These are phyloP conservation scores for Saturnispora bothae DNA, from an alignment of 805 yeast genomes.

Conservation along the genomic window DNA sequence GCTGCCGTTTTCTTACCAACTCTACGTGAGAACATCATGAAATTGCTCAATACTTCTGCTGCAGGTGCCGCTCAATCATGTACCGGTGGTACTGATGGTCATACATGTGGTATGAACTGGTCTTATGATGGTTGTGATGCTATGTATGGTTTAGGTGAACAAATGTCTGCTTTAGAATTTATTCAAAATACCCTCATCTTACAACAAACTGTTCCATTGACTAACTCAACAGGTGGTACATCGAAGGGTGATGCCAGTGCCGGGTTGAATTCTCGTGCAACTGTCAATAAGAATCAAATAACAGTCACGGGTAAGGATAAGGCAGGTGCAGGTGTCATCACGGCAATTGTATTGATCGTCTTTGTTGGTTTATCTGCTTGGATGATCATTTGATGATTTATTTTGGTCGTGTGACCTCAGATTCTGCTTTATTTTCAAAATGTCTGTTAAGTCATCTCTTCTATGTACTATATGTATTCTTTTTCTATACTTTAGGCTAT, in stretches of 20 bases:
- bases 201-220: conserved; percentile 45
- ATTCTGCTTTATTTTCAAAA: no score
- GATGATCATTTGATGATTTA: conserved; percentile 48
- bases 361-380: conserved; percentile 63
- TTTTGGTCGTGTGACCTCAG: no score
- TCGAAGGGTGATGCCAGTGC: conserved; percentile 47
- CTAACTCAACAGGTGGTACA: conserved; percentile 56
- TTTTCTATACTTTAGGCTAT: not conserved
- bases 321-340: conserved; percentile 85
- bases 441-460: no score
- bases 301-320: conserved; percentile 51
- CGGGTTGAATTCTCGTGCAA: conserved; percentile 46
- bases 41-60: conserved; percentile 34
- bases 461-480: no score
- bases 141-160: conserved; percentile 73
- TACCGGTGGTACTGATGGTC: conserved; percentile 76
- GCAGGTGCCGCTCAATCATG: conserved; percentile 69
- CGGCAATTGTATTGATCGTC: conserved; percentile 58
- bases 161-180: conserved; percentile 64
- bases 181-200: conserved; percentile 36
- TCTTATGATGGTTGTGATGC: conserved; percentile 49
- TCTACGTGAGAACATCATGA: conserved; percentile 32
- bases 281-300: conserved; percentile 31
- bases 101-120: conserved; percentile 82
- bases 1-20: conserved; percentile 47